A percentile compares a stretch with the other conserved stretches of the same genome.
These are phyloP conservation scores for Hibiscus trionum DNA, from an alignment of 345 rosid genomes.

Conservation along the genomic window DNA sequence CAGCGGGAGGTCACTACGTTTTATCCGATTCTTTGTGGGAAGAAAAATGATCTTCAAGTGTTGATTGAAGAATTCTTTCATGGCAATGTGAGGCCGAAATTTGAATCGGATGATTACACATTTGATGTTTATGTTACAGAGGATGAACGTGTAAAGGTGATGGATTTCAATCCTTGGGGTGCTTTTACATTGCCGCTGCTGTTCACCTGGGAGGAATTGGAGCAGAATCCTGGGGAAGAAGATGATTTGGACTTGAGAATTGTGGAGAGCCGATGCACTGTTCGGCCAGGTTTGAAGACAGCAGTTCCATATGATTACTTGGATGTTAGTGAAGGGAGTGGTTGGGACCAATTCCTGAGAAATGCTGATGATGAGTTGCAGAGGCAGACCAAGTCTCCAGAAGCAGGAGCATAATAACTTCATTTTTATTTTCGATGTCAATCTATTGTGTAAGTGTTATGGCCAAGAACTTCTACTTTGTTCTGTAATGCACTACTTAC, in stretches of 20 bases:
- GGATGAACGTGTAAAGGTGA: conserved; percentile 44
- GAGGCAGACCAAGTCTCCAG: conserved; percentile 24
- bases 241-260: conserved; percentile 43
- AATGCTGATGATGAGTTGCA: conserved; percentile 45
- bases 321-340: conserved; percentile 59
- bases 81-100: conserved; percentile 30
- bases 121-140: conserved; percentile 62
- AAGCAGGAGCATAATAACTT: conserved; percentile 4
- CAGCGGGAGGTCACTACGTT: conserved; percentile 75
- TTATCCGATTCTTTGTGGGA: conserved; percentile 43
- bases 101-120: conserved; percentile 51
- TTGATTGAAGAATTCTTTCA: conserved; percentile 45
- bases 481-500: too few species aligned
- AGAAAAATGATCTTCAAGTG: conserved; percentile 26
- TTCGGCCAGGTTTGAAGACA: conserved; percentile 59
- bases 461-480: too few species aligned
- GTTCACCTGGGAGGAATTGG: conserved; percentile 74
- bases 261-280: conserved; percentile 51
- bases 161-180: conserved; percentile 90
- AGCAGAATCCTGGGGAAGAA: conserved; percentile 23
- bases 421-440: not conserved
- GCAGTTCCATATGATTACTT: conserved; percentile 67
- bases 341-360: conserved; percentile 71
- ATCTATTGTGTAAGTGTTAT: too few species aligned
- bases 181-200: conserved; percentile 65